Evolutionary conservation across 805 yeast species (phyloP).

Genomic region (Saccharomyces eubayanus): DNA sequence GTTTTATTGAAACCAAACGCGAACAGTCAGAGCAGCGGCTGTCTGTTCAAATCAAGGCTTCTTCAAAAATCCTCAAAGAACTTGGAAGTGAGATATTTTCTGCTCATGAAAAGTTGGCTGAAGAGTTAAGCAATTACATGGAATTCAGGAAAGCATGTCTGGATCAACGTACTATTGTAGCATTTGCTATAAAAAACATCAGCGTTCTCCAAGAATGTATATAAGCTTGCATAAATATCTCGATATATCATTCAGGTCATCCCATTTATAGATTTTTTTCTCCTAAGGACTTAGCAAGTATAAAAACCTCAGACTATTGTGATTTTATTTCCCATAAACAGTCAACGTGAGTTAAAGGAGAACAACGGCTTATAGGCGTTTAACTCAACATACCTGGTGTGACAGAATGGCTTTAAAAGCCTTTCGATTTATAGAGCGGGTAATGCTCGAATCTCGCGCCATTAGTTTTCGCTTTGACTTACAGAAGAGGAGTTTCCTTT

Average conservation of each 20-base stretch:
- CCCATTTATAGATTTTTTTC: background rate
- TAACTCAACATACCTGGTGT: background rate
- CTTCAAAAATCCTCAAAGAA: conserved; percentile 35
- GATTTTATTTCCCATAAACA: background rate
- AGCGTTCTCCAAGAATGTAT: conserved; percentile 7
- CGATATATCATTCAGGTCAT: background rate
- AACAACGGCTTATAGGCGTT: background rate
- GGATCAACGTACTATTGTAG: conserved; percentile 5
- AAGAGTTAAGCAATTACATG: conserved; percentile 52
- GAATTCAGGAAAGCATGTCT: conserved; percentile 41
- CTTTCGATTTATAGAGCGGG: background rate
- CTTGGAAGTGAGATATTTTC: conserved; percentile 41
- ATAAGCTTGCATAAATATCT: background rate
- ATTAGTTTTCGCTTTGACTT: background rate
- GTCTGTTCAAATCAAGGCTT: conserved; percentile 33
- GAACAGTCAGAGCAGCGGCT: conserved; percentile 40
- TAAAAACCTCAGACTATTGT: background rate
- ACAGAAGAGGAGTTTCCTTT: background rate
- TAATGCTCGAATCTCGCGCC: background rate
- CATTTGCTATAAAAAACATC: conserved; percentile 9
- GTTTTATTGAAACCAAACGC: conserved; percentile 46
- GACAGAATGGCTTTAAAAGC: background rate
- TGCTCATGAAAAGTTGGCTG: conserved; percentile 56
- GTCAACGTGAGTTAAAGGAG: background rate
- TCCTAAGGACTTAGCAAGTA: background rate